Base-by-base conservation (phyloP, 2,329 filamentous ascomycete species). In the Ceratocystis eucalypticola region DNA sequence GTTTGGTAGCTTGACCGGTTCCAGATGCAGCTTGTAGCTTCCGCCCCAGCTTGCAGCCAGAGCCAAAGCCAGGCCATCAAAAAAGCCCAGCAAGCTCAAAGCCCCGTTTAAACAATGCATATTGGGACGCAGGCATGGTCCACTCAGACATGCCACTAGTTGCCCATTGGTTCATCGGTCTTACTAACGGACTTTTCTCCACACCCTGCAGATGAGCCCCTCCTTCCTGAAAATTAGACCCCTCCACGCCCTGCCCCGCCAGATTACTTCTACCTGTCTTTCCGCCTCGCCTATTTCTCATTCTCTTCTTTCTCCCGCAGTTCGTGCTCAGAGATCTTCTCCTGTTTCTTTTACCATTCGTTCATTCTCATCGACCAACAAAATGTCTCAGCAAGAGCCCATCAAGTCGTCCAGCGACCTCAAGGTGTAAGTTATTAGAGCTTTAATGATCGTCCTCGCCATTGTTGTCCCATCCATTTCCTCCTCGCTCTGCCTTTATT, bases 381-480 rank as follows among this genome's bases (percentile, higher is more conserved):
- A 41, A 41, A 41, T 41, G 37, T 41, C 37, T 15, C 8, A 41
- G 37, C 37, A 41, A 41, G 12, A 4, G 12, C 37, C 37, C 12
- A 79, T 83, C 81, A 86, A 82, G 77, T 96, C 96, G 91, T 68
- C 71, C 69, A 79, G 6, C 15, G 55, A 41, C 10, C 10, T 81
- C 76, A 85, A 87, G 76, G 85, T 85, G 80, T 90, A 81, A 80
- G 85, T 82, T 61, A 41, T 37, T 62, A n/a, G 7, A 59, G 12
- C 37, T 41, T 15, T 15, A 41, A 4, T 41, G 37, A 41, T 41
- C 3, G 10, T 15, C 37, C 37, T 15, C 1, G 12, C 37, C 37
- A 12, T 41, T 41, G 33, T 37, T 37, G 37, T 41, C 10, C 10
- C 37, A 15, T 41, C 37, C 12, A 41, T 41, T 41, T 41, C 37